These are phyloP conservation scores for Hypoxylon sp. DNA, from an alignment of 2,329 filamentous ascomycete genomes.

Conservation along the genomic window DNA sequence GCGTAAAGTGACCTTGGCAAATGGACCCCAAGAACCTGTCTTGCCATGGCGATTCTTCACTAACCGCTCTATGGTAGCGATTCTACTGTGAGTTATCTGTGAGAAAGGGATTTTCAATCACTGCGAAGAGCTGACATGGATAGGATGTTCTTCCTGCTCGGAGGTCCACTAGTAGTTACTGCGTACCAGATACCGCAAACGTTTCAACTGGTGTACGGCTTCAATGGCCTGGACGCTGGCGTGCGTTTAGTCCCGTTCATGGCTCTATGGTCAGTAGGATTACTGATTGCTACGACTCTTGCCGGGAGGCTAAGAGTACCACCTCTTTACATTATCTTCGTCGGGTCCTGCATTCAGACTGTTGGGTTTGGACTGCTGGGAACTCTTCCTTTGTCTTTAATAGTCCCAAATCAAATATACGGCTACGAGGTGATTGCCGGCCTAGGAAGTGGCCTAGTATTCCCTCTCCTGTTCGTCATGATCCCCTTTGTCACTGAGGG, in stretches of 20 bases:
- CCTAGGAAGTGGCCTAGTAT: background rate
- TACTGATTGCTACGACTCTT: background rate
- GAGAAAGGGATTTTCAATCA: too few species aligned
- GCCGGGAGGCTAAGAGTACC: background rate
- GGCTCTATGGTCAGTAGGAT: background rate
- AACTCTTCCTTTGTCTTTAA: background rate
- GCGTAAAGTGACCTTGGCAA: background rate
- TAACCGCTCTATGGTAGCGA: constrained; percentile 8
- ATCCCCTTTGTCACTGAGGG: constrained; percentile 9
- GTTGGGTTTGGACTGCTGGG: constrained; percentile 1
- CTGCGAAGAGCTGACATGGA: background rate
- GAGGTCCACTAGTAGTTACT: background rate
- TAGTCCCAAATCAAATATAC: background rate
- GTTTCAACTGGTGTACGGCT: background rate
- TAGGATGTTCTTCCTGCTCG: constrained; percentile 1
- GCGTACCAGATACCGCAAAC: constrained; percentile 4
- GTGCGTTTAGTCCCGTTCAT: constrained; percentile 3
- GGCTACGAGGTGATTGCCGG: constrained; percentile 1
- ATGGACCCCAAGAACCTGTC: background rate
- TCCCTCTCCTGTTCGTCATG: background rate
- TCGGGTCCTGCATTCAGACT: background rate
- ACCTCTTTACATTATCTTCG: background rate
- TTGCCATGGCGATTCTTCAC: constrained; percentile 2
- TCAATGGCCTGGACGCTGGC: background rate
- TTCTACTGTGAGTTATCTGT: constrained; percentile 1